Evolutionary conservation across 23 red algal genomes (phyloP).

Genomic region (Chondrus crispus): DNA sequence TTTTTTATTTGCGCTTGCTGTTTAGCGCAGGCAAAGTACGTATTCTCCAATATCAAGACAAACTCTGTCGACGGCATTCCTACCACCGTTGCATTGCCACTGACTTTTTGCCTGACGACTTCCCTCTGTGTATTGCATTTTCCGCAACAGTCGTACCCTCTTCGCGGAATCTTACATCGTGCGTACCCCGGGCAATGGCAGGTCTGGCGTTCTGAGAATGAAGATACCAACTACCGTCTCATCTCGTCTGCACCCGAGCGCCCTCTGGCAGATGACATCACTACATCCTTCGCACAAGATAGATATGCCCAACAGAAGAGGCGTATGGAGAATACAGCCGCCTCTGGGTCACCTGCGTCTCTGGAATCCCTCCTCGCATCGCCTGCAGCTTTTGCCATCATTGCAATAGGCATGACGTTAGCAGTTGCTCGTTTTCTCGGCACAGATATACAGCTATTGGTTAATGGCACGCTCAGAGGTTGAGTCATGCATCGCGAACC

Average conservation of each 20-base stretch:
- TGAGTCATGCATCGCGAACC: too few relatives aligned
- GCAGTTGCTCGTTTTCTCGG: background rate
- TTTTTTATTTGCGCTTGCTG: conserved; percentile 76
- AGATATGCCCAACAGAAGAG: background rate
- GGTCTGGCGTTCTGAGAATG: background rate
- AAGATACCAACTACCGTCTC: background rate
- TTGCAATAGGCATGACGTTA: background rate
- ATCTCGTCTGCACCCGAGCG: background rate
- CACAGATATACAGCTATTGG: background rate
- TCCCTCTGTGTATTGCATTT: background rate
- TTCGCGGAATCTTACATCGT: conserved; percentile 17
- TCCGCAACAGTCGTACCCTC: background rate
- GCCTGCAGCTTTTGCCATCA: background rate
- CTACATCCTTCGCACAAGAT: background rate
- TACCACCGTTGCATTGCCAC: background rate
- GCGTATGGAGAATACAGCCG: background rate
- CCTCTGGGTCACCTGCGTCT: background rate
- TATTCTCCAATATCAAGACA: background rate
- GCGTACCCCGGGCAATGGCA: conserved; percentile 41
- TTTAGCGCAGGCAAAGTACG: conserved; percentile 59
- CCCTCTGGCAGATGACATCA: background rate
- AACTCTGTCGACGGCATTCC: background rate
- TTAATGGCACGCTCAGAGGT: too few relatives aligned
- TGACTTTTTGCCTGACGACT: background rate
- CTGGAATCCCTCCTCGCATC: background rate